Conservation (phyloP, 1,139 yeast genomes). For the Blastobotrys petasosporus region DNA sequence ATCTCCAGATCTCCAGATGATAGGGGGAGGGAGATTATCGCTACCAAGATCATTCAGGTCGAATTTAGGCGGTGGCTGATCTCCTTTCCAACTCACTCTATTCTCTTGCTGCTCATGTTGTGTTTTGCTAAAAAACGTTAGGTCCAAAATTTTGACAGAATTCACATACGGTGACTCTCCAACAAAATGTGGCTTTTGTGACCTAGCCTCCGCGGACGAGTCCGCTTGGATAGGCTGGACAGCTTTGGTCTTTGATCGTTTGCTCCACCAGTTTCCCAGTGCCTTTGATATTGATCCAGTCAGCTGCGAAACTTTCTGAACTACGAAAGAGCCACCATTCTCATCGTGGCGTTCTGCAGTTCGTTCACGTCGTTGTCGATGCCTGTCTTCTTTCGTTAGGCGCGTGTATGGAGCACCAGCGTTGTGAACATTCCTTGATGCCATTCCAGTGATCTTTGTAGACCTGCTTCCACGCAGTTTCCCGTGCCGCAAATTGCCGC, state of each 20-base stretch:
- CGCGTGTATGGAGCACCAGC: constrained; percentile 7
- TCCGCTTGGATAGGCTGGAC: background rate
- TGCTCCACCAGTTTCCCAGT: constrained; percentile 10
- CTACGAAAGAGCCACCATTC: background rate
- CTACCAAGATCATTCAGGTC: constrained; percentile 4
- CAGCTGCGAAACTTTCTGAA: background rate
- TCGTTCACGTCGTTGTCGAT: constrained; percentile 5
- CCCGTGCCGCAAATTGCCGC: no score
- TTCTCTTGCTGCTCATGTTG: background rate
- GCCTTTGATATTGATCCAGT: constrained; percentile 4
- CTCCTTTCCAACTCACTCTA: constrained; percentile 9
- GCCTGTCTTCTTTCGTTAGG: constrained; percentile 8
- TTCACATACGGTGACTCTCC: constrained; percentile 13
- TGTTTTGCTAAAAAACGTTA: background rate
- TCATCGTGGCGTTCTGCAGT: background rate
- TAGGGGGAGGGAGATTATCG: constrained; percentile 3
- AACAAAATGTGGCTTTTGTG: constrained; percentile 11
- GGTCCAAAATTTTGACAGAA: background rate
- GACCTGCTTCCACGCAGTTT: no score
- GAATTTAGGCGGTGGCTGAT: constrained; percentile 9
- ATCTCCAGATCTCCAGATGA: constrained; percentile 10
- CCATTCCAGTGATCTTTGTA: no score
- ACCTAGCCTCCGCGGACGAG: background rate
- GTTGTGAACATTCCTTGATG: background rate
- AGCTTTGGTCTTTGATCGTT: background rate